Evolutionary conservation across 2,329 filamentous ascomycete genomes (phyloP).

Genomic region (Grosmannia serpens): DNA sequence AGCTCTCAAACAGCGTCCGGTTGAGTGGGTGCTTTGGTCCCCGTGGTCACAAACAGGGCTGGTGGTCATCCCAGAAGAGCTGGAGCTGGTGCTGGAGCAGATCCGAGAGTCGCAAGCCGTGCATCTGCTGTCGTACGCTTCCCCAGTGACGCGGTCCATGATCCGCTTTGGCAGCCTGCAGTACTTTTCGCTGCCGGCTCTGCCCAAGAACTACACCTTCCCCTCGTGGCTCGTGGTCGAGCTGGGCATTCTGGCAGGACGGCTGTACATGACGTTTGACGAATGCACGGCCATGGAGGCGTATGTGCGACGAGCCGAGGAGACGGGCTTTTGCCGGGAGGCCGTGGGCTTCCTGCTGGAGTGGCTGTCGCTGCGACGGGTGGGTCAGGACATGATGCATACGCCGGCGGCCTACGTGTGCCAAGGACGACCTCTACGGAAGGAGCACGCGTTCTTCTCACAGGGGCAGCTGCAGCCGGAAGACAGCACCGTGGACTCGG

Average conservation of each 20-base stretch:
- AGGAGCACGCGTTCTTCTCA: slow-evolving; percentile 45
- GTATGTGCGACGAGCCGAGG: slow-evolving; percentile 17
- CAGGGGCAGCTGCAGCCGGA: too few relatives aligned
- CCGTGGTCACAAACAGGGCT: slow-evolving; percentile 35
- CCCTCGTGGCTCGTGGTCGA: slow-evolving; percentile 47
- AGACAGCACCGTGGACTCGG: too few relatives aligned
- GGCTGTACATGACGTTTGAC: slow-evolving; percentile 44
- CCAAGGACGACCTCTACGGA: slow-evolving; percentile 35
- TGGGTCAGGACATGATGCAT: slow-evolving; percentile 42
- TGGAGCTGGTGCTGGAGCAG: slow-evolving; percentile 38
- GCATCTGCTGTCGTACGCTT: slow-evolving; percentile 38
- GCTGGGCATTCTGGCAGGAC: slow-evolving; percentile 47
- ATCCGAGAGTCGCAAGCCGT: slow-evolving; percentile 17
- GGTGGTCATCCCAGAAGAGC: slow-evolving; percentile 52
- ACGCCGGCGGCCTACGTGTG: slow-evolving; percentile 49
- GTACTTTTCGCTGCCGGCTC: slow-evolving; percentile 39
- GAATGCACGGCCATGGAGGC: slow-evolving; percentile 28
- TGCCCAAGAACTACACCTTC: slow-evolving; percentile 26
- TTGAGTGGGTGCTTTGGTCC: slow-evolving; percentile 53
- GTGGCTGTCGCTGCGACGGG: slow-evolving; percentile 42
- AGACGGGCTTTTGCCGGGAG: slow-evolving; percentile 16
- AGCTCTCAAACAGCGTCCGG: slow-evolving; percentile 24
- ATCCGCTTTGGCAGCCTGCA: slow-evolving; percentile 38
- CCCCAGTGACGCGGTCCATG: slow-evolving; percentile 50
- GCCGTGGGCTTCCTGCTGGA: slow-evolving; percentile 40